Percentiles rank a stretch among this genome's conserved stretches.
Conservation (phyloP, 495 filamentous ascomycete species). For the Hypoxylon cercidicola region DNA sequence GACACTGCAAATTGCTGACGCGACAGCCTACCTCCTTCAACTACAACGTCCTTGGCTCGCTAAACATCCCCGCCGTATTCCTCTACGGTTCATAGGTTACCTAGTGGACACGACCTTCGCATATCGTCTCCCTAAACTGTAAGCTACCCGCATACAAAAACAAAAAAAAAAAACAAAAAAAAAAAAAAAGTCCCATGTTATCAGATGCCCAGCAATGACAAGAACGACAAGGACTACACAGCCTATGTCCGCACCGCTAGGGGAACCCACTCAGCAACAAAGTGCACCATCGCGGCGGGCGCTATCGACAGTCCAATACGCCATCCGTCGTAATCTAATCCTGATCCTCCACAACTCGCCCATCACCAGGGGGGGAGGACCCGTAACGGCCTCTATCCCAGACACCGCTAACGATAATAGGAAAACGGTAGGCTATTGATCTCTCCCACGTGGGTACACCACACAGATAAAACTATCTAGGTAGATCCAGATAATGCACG, state of each 20-base stretch:
- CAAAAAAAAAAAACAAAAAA: no score
- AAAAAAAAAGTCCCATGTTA: no score
- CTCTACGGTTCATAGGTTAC: neutral
- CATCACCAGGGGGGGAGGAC: neutral
- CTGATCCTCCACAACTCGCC: neutral
- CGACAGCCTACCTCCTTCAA: slow-evolving; percentile 6
- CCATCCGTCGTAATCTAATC: neutral
- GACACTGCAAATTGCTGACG: slow-evolving; percentile 20
- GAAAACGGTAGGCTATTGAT: neutral
- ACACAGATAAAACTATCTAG: neutral
- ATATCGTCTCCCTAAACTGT: neutral
- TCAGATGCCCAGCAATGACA: no score
- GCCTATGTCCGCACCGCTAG: neutral
- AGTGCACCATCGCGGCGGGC: neutral
- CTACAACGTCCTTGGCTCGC: neutral
- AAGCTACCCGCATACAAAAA: no score
- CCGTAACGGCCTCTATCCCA: no score
- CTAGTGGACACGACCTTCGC: no score
- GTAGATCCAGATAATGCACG: slow-evolving; percentile 14
- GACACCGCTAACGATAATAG: slow-evolving; percentile 3
- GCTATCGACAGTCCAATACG: no score
- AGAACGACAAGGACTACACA: no score
- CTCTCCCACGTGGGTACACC: slow-evolving; percentile 26
- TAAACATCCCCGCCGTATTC: slow-evolving; percentile 11
- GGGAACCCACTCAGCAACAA: no score